These are phyloP conservation scores for Xylaria sp. DNA, from an alignment of 495 filamentous ascomycete genomes.

Conservation along the genomic window DNA sequence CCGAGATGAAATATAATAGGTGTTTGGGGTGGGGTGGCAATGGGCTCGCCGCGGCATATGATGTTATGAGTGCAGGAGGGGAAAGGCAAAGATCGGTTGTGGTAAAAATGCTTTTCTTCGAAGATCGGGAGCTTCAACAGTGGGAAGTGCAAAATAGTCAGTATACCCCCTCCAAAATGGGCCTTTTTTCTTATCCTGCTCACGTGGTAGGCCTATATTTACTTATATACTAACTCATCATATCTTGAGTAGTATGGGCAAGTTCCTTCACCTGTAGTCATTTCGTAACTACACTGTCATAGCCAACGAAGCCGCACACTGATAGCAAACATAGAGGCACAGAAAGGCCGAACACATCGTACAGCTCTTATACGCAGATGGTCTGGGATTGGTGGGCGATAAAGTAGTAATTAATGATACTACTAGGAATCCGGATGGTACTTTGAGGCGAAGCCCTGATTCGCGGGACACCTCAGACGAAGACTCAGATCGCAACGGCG, in stretches of 20 bases:
- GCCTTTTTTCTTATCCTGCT: neutral
- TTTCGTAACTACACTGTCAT: neutral
- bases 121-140: neutral
- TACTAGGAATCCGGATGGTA: neutral
- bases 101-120: neutral
- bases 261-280: neutral
- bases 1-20: neutral
- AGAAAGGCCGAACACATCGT: slow-evolving; percentile 9
- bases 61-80: neutral
- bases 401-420: neutral
- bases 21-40: slow-evolving; percentile 25
- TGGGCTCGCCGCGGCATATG: slow-evolving; percentile 18
- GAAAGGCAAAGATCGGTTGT: neutral
- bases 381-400: neutral
- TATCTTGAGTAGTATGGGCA: slow-evolving; percentile 11
- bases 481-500: neutral
- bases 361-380: slow-evolving; percentile 3
- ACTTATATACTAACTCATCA: neutral
- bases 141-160: slow-evolving; percentile 7
- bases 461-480: neutral
- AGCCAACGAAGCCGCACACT: neutral
- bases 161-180: neutral
- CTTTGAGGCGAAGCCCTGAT: neutral
- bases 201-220: neutral
- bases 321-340: neutral